Conservation (phyloP, 1,284 basidiomycete species). For the Leccinum griseonigrum region DNA sequence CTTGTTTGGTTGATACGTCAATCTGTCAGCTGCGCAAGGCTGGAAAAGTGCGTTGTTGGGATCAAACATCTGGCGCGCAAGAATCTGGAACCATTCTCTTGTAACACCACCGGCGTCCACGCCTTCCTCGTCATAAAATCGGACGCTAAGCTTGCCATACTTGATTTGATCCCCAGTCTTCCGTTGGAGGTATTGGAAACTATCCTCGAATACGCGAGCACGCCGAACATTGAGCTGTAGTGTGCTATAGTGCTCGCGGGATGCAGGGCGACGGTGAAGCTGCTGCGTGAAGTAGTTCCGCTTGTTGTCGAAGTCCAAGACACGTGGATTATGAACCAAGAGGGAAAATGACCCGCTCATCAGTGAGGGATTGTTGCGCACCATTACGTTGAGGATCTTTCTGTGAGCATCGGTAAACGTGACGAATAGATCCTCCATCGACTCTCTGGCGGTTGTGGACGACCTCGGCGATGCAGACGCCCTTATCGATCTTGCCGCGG, state of each 20-base stretch:
- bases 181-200: conserved; percentile 88
- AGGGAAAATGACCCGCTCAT: conserved; percentile 99
- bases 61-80: conserved; percentile 98
- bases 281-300: conserved; percentile 98
- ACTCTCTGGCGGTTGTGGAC: conserved; percentile 62
- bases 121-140: conserved; percentile 97
- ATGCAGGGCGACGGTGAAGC: conserved; percentile 83
- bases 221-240: conserved; percentile 92
- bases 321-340: conserved; percentile 92
- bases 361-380: conserved; percentile 94
- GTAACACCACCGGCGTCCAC: conserved; percentile 99
- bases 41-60: conserved; percentile 99
- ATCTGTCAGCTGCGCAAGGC: conserved; percentile 90
- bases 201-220: conserved; percentile 95
- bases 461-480: conserved; percentile 66
- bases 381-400: conserved; percentile 96
- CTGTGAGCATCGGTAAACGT: conserved; percentile 93
- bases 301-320: conserved; percentile 99
- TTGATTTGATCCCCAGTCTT: conserved; percentile 97
- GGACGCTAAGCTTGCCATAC: conserved; percentile 94
- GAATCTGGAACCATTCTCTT: conserved; percentile 97
- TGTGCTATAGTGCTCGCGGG: conserved; percentile 79
- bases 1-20: conserved; percentile 97
- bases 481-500: conserved; percentile 47
- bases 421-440: conserved; percentile 88